Conservation (phyloP, 257 asterid species). For the Fraxinus quadrangulata region DNA sequence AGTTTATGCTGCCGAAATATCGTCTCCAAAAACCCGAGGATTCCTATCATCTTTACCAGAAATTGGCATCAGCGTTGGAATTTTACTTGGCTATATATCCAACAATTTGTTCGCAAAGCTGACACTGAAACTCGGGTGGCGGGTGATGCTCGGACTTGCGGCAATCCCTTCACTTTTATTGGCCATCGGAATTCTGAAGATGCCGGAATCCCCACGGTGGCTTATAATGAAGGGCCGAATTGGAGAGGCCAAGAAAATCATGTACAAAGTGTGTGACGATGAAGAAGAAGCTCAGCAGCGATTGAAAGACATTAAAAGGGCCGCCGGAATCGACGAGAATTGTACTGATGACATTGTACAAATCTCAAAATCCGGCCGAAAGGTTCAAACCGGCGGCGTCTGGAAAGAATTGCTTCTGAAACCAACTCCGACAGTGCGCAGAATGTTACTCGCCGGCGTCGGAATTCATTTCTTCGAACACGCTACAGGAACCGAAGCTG, state of each 20-base stretch:
- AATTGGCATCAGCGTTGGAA: constrained; percentile 64
- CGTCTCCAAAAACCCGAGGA: constrained; percentile 66
- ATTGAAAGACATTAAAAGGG: constrained; percentile 45
- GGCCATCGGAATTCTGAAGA: constrained; percentile 50
- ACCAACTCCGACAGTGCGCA: constrained; percentile 54
- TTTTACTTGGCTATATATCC: constrained; percentile 63
- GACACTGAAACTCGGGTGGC: constrained; percentile 52
- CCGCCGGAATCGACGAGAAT: constrained; percentile 50
- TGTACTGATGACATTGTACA: constrained; percentile 41
- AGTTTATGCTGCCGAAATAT: constrained; percentile 73
- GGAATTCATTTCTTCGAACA: constrained; percentile 75
- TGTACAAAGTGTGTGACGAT: constrained; percentile 47
- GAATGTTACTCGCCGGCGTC: constrained; percentile 62
- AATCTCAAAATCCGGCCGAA: constrained; percentile 19
- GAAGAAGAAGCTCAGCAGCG: constrained; percentile 55
- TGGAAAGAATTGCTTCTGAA: constrained; percentile 48
- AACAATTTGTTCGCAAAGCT: constrained; percentile 46
- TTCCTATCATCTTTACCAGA: constrained; percentile 68
- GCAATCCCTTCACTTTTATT: constrained; percentile 60
- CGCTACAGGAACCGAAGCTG: constrained; percentile 70
- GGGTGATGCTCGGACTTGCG: constrained; percentile 76
- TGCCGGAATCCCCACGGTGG: constrained; percentile 94
- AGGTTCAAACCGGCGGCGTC: constrained; percentile 26
- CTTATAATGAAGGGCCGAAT: constrained; percentile 55
- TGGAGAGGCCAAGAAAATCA: constrained; percentile 53